Conservation (phyloP, 106 monocot genomes). For the Iris macrosiphon region DNA sequence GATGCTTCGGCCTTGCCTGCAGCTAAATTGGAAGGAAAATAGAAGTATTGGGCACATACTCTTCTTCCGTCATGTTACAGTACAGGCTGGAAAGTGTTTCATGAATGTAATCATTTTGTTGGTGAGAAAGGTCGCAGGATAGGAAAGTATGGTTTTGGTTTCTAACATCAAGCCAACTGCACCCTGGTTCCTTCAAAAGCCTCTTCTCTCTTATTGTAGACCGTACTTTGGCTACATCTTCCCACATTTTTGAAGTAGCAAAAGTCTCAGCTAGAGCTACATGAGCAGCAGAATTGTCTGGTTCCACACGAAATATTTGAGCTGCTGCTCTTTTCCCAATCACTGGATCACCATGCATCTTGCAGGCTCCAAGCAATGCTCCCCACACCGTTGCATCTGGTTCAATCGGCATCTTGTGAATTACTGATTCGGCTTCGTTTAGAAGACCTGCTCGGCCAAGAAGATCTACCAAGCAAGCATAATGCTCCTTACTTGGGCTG, state of each 20-base stretch:
- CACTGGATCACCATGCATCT: conserved; percentile 11
- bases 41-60: background rate
- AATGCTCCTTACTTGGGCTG: conserved; percentile 18
- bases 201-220: conserved; percentile 8
- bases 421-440: conserved; percentile 21
- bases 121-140: conserved; percentile 1
- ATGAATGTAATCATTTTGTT: conserved; percentile 11
- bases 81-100: conserved; percentile 13
- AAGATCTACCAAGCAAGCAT: conserved; percentile 36
- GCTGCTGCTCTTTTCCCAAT: conserved; percentile 25
- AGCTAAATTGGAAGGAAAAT: too few species aligned
- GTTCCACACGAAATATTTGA: conserved; percentile 18
- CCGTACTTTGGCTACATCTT: conserved; percentile 15
- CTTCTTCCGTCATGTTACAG: conserved; percentile 17
- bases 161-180: conserved; percentile 24
- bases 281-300: conserved; percentile 22
- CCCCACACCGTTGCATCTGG: conserved; percentile 28
- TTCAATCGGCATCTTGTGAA: conserved; percentile 18
- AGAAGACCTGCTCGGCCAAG: conserved; percentile 27
- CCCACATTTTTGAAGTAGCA: conserved; percentile 25
- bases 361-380: conserved; percentile 30
- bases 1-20: too few species aligned
- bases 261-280: conserved; percentile 18
- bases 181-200: conserved; percentile 19
- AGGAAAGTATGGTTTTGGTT: conserved; percentile 17